Evolutionary conservation across 2,329 filamentous ascomycete species (phyloP), one percentile per base, ranked within the genome.

Genomic region (Exserohilum rostratum): DNA sequence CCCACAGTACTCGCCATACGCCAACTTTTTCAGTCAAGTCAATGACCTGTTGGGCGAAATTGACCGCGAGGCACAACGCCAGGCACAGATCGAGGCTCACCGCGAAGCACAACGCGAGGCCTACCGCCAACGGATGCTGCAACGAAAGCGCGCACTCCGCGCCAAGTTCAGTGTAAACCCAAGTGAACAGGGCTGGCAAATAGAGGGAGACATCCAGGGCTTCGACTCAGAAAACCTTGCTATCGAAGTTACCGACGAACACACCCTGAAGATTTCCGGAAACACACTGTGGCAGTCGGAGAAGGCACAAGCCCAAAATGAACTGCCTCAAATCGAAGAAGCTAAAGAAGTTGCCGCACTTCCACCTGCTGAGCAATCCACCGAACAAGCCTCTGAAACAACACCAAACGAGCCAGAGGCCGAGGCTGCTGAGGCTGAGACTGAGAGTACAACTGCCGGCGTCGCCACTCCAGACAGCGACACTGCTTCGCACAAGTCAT

Each of bases 151-250:
- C 34, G 62, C 65, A 22, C 56, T 69, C 37, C 66, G 65, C 37
- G 69, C 69, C 11, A 58, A 67, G 27, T 75, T 75, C 53, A 60
- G 67, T 18, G 67, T 75, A 25, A 62, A 58, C 31, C 65, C 68
- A 53, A 62, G 56, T 37, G 57, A 69, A 25, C 65, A 70, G 44
- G 69, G 68, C 35, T 75, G 70, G 55, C 61, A 70, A 47, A 58
- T 75, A 13, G 57, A 72, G 27, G 72, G 67, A 31, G 69, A 73
- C 18, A 52, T 74, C 9, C 66, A 65, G 2, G 70, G 70, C 3
- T 74, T 75, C 53, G 58, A 65, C 17, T 69, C 72, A 55, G 62
- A 73, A n/a, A 69, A 75, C 50, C 67, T 75, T 48, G 66, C 49
- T 39, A 72, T 75, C 45, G 70, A 74, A 43, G 59, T 73, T 13